These are phyloP conservation scores for Hypoxylon sp. DNA, from an alignment of 2,329 filamentous ascomycete genomes.

Conservation along the genomic window DNA sequence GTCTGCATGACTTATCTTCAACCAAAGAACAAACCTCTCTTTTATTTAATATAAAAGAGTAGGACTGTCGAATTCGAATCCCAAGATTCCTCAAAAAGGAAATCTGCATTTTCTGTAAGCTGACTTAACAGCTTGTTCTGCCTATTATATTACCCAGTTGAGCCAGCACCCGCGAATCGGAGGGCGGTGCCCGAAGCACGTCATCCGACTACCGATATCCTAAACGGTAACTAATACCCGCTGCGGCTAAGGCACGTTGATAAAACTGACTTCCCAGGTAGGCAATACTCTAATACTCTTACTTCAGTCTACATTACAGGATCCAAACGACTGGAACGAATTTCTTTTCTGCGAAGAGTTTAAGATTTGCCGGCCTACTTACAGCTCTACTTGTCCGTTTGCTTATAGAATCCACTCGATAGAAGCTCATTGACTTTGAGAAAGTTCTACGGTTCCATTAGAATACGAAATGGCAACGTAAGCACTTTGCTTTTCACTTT, in stretches of 20 bases:
- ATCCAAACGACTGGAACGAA: background rate
- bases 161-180: constrained; percentile 41
- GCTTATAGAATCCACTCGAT: constrained; percentile 2
- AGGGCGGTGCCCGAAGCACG: constrained; percentile 39
- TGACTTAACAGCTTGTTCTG: background rate
- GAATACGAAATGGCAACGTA: constrained; percentile 51
- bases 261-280: constrained; percentile 10
- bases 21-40: background rate
- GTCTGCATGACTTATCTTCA: background rate
- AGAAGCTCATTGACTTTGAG: background rate
- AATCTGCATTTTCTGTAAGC: background rate
- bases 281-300: background rate
- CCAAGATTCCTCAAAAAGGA: background rate
- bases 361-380: constrained; percentile 4
- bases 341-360: constrained; percentile 12
- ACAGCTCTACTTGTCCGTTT: background rate
- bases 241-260: constrained; percentile 34
- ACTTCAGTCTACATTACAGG: background rate
- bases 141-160: constrained; percentile 26
- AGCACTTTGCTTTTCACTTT: constrained; percentile 35
- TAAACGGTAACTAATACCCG: constrained; percentile 40
- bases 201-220: constrained; percentile 42
- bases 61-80: too few relatives aligned
- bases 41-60: background rate
- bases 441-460: background rate